phyloP scores from a whole-genome alignment of 441 rosid species.

The Manihot esculenta region DNA sequence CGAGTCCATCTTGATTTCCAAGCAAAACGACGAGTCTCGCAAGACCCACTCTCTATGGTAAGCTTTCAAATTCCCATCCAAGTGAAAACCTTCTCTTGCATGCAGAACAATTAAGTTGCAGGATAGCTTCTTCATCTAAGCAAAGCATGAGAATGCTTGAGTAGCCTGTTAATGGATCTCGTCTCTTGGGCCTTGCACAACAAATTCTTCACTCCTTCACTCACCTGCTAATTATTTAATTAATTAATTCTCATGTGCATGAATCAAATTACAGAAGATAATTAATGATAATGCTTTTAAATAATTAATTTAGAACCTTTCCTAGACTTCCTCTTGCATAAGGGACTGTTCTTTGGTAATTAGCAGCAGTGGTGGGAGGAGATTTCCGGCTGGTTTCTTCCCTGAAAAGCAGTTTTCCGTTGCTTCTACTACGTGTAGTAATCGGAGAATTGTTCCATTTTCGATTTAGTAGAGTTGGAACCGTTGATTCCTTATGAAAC shows the following conservation, averaged over 20 bases:
- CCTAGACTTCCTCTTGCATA: slow-evolving; percentile 57
- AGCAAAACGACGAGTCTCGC: too few species aligned
- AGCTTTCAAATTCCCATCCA: too few species aligned
- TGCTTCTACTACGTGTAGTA: slow-evolving; percentile 73
- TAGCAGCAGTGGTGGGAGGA: slow-evolving; percentile 37
- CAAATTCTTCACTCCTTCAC: slow-evolving; percentile 60
- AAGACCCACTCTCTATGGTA: too few species aligned
- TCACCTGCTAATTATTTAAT: slow-evolving; percentile 39
- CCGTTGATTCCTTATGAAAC: slow-evolving; percentile 65
- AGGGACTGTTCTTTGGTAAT: slow-evolving; percentile 63
- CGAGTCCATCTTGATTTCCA: too few species aligned
- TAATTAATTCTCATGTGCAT: background rate
- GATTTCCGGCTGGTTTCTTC: slow-evolving; percentile 45
- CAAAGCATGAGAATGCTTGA: slow-evolving; percentile 70
- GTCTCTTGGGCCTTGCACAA: slow-evolving; percentile 63
- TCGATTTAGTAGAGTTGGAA: slow-evolving; percentile 55
- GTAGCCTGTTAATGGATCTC: slow-evolving; percentile 52
- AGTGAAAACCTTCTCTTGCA: too few species aligned
- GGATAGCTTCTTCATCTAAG: slow-evolving; percentile 43
- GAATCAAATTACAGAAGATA: too few species aligned
- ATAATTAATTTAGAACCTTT: slow-evolving; percentile 39
- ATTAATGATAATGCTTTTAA: too few species aligned
- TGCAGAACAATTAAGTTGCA: background rate
- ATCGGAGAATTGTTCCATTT: slow-evolving; percentile 47
- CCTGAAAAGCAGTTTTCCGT: slow-evolving; percentile 32